Evolutionary conservation across 805 yeast genomes (phyloP).

Genomic region (Saccharomycopsis fibuligera): DNA sequence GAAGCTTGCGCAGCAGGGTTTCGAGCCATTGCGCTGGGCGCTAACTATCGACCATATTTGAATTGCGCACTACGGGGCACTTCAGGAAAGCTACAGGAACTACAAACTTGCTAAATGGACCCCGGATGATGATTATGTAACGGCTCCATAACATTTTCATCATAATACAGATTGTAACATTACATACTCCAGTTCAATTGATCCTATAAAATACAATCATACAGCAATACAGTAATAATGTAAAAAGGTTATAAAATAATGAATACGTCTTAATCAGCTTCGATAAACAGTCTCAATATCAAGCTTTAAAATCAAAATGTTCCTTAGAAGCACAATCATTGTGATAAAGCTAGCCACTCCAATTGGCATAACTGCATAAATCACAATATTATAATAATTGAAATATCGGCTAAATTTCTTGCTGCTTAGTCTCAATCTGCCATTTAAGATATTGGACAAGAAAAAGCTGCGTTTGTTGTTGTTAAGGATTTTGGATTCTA

Average conservation of each 20-base stretch:
- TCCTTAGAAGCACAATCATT: constrained; percentile 76
- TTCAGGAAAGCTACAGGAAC: too few relatives aligned
- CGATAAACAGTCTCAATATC: constrained; percentile 36
- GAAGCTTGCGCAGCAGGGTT: background rate
- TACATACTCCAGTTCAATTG: too few relatives aligned
- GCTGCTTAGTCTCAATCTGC: constrained; percentile 2
- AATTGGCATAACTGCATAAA: constrained; percentile 96
- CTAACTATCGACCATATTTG: too few relatives aligned
- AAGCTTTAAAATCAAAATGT: constrained; percentile 65
- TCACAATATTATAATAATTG: constrained; percentile 82
- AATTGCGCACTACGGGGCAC: too few relatives aligned
- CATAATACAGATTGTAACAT: too few relatives aligned
- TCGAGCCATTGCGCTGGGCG: too few relatives aligned
- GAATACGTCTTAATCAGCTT: background rate
- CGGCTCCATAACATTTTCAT: too few relatives aligned
- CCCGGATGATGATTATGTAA: too few relatives aligned
- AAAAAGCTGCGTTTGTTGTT: background rate
- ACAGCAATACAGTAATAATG: too few relatives aligned
- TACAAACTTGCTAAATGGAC: too few relatives aligned
- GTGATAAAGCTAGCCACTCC: constrained; percentile 92
- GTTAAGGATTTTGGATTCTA: constrained; percentile 1
- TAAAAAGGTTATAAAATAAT: too few relatives aligned
- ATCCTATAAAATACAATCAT: too few relatives aligned
- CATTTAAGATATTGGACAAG: constrained; percentile 14
- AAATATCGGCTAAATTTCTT: constrained; percentile 52